Base-by-base conservation (phyloP, 2,329 filamentous ascomycete genomes). In the Fusarium decemcellulare region DNA sequence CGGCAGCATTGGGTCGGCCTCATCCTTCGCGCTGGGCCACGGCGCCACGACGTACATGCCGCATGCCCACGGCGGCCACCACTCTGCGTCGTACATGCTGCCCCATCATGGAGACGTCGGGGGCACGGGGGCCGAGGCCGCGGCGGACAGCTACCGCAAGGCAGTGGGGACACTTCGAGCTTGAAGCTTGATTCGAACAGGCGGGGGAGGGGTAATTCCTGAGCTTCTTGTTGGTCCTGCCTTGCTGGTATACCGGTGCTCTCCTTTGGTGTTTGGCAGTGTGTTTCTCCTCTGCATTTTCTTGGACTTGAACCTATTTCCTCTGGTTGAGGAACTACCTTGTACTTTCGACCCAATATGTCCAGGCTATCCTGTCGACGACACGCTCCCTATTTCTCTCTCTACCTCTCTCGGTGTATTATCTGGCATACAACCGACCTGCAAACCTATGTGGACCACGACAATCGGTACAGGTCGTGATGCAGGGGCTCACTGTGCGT, bases 81-180 rank as follows among this genome's bases (percentile, higher is more conserved):
- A 67, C 8, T 46, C 58, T 57, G 51, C 62, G 53, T 34, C 67
- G 47, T 75, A 74, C 65, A 69, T 73, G 57, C 34, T 71, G 40
- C 61, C 70, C 9, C 10, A 56, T 23, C 10, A 56, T 23, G 40
- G 60, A 46, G 69, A 72, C 29, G 54, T 67, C 56, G 71, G 53
- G 23, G 59, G 52, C 7, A 56, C 55, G 29, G 61, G 42, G 34
- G 6, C 30, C 53, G 68, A 70, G 36, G 52, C 54, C 29, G 40
- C 39, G 7, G 14, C 42, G 30, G 68, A 63, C 29, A 63, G 61
- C 47, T 64, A 75, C 37, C 64, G 65, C 62, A 75, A 74, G 68
- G 51, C 58, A 48, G 62, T 58, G 39, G 71, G 56, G 16, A 29
- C 61, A 9, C 59, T 71, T 46, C 63, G 70, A 63, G 59, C 51